phyloP scores from a whole-genome alignment of 2,329 filamentous ascomycete genomes.

The Seiridium cupressi region DNA sequence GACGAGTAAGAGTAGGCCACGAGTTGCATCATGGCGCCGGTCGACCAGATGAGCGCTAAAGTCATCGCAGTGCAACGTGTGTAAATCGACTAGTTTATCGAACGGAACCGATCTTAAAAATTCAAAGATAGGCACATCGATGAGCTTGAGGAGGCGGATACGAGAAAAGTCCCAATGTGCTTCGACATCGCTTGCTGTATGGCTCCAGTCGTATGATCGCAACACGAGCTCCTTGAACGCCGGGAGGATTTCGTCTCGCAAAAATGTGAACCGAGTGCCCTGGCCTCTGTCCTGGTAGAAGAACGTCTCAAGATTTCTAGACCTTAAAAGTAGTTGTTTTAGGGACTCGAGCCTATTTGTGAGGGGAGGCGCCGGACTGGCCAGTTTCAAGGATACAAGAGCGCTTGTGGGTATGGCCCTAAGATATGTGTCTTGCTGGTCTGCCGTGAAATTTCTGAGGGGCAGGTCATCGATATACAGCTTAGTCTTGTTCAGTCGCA shows the following conservation, averaged over 20 bases:
- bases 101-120: conserved; percentile 42
- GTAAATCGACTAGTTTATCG: conserved; percentile 32
- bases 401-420: conserved; percentile 35
- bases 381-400: conserved; percentile 39
- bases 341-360: conserved; percentile 38
- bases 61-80: conserved; percentile 41
- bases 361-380: conserved; percentile 36
- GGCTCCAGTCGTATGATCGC: conserved; percentile 49
- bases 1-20: conserved; percentile 36
- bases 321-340: conserved; percentile 39
- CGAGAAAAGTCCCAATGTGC: conserved; percentile 45
- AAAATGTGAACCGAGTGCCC: conserved; percentile 42
- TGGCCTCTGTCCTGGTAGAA: conserved; percentile 43
- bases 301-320: conserved; percentile 34
- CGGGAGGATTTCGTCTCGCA: conserved; percentile 37
- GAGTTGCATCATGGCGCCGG: conserved; percentile 36
- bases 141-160: conserved; percentile 38
- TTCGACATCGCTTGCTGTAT: conserved; percentile 33
- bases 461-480: conserved; percentile 41
- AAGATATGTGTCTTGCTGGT: conserved; percentile 33
- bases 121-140: conserved; percentile 41
- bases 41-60: conserved; percentile 39
- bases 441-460: conserved; percentile 32
- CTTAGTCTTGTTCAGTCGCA: conserved; percentile 25
- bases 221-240: conserved; percentile 38